phyloP scores from a whole-genome alignment of 805 yeast genomes.

The Ogataea naganishii region DNA sequence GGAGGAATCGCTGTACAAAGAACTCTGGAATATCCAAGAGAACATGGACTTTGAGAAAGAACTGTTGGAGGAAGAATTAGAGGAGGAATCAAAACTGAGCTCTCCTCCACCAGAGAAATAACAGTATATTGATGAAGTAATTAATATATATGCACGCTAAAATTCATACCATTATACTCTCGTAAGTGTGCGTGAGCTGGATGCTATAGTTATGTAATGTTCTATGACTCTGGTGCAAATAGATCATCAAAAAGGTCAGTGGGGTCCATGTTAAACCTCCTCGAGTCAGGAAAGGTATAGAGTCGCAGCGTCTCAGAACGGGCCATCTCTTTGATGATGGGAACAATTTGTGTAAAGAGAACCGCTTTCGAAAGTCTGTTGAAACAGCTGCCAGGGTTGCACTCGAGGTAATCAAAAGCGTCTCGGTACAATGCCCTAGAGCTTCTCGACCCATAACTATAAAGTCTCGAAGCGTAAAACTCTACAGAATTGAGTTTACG shows the following conservation, averaged over 20 bases:
- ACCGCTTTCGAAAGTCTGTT: constrained; percentile 7
- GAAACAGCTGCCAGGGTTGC: constrained; percentile 15
- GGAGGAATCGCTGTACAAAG: constrained; percentile 58
- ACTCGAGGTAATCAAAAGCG: constrained; percentile 13
- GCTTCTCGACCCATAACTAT: constrained; percentile 16
- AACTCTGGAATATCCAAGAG: constrained; percentile 91
- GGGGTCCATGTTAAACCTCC: constrained; percentile 10
- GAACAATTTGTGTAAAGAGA: constrained; percentile 15
- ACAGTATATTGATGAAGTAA: no score
- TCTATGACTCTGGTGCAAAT: no score
- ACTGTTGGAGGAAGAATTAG: constrained; percentile 27
- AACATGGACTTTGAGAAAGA: constrained; percentile 44
- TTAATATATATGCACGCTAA: no score
- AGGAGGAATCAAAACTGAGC: no score
- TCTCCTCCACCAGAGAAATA: no score
- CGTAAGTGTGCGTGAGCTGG: no score
- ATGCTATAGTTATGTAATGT: no score
- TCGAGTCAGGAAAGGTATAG: constrained; percentile 2
- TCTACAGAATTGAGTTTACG: constrained; percentile 11
- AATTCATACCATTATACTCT: no score
- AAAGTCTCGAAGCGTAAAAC: constrained; percentile 19
- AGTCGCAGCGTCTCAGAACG: constrained; percentile 11
- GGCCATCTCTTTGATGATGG: constrained; percentile 22
- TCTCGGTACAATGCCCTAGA: constrained; percentile 9
- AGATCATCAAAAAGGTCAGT: constrained; percentile 10